These are phyloP conservation scores for Fusarium praegraminearum DNA, from an alignment of 2,329 filamentous ascomycete genomes.

Conservation along the genomic window DNA sequence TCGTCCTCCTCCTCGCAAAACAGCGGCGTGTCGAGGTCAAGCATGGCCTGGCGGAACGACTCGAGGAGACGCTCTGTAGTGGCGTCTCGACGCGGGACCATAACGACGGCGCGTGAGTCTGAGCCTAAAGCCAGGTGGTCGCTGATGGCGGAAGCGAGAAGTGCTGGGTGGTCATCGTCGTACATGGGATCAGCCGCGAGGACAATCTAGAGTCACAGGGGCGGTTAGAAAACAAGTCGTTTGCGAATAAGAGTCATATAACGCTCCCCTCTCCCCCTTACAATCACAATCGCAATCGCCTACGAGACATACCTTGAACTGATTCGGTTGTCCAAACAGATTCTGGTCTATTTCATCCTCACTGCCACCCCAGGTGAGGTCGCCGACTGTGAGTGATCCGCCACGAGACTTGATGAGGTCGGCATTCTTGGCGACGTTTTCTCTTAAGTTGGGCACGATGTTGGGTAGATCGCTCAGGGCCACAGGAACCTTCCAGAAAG, in stretches of 20 bases:
- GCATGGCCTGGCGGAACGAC: conserved; percentile 73
- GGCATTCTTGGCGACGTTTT: conserved; percentile 77
- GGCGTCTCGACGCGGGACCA: conserved; percentile 82
- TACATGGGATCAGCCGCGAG: conserved; percentile 90
- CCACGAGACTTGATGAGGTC: conserved; percentile 65
- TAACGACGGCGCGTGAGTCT: conserved; percentile 77
- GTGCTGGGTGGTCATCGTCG: conserved; percentile 81
- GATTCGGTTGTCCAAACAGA: conserved; percentile 59
- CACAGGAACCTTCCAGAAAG: conserved; percentile 74
- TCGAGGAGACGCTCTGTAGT: conserved; percentile 72
- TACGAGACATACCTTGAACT: conserved; percentile 62
- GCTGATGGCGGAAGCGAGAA: conserved; percentile 78
- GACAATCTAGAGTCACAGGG: conserved; percentile 67
- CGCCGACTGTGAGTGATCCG: conserved; percentile 70
- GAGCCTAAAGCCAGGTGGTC: conserved; percentile 70
- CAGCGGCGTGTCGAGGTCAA: conserved; percentile 59
- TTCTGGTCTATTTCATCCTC: conserved; percentile 58
- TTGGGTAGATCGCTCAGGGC: conserved; percentile 83
- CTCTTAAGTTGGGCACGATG: conserved; percentile 85
- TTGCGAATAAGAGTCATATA: conserved; percentile 28
- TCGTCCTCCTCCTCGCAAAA: conserved; percentile 69
- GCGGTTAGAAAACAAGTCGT: conserved; percentile 23
- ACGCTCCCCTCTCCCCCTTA: neutral
- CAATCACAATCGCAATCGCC: conserved; percentile 30
- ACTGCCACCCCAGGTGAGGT: conserved; percentile 79